Evolutionary conservation across 306 rosid genomes (phyloP).

Genomic region (Calophaca sinica): DNA sequence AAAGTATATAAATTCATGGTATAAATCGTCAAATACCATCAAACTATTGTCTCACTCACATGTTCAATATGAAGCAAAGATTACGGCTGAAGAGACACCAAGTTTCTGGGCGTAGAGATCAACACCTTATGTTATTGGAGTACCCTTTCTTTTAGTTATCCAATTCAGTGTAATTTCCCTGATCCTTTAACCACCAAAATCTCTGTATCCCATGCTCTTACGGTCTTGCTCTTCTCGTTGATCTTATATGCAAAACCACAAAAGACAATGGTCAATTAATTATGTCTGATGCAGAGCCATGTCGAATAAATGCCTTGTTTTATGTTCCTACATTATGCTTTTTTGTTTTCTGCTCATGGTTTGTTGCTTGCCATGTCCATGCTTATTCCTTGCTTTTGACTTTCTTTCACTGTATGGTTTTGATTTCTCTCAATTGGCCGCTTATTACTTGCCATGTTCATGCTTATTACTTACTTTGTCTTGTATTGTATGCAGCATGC

Average conservation of each 20-base stretch:
- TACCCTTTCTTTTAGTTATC: neutral
- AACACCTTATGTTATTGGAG: neutral
- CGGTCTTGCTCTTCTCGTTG: neutral
- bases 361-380: constrained; percentile 31
- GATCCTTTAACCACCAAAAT: neutral
- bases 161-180: neutral
- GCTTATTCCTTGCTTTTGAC: neutral
- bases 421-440: neutral
- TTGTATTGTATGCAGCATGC: constrained; percentile 33
- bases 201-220: neutral
- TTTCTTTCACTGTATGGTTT: too few species aligned
- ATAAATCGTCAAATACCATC: neutral
- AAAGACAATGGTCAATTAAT: constrained; percentile 9
- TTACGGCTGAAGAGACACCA: neutral
- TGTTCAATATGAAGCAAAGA: neutral
- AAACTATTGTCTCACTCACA: neutral
- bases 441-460: constrained; percentile 25
- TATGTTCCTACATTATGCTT: neutral
- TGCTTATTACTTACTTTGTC: constrained; percentile 13
- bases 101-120: neutral
- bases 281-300: constrained; percentile 7
- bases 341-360: constrained; percentile 22
- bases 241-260: neutral
- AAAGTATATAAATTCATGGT: neutral
- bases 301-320: constrained; percentile 14